Evolutionary conservation across 768 basidiomycete species (phyloP).

Genomic region (Termitomyces sp.): DNA sequence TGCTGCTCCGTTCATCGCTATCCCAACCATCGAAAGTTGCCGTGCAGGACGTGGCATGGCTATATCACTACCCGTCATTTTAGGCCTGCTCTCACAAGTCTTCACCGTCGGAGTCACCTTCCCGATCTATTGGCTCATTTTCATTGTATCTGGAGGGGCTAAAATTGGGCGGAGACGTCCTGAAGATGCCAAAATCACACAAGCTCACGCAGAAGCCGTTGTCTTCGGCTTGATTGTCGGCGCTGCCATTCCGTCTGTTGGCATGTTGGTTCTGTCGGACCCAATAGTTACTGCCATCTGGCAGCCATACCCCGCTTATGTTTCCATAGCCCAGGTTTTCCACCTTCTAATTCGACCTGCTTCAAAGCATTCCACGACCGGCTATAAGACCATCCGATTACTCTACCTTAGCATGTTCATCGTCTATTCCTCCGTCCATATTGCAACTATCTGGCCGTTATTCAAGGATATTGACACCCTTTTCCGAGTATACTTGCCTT

Average conservation of each 20-base stretch:
- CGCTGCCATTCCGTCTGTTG: slow-evolving; percentile 38
- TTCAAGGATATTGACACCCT: slow-evolving; percentile 24
- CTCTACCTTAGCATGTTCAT: slow-evolving; percentile 37
- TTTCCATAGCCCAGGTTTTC: slow-evolving; percentile 31
- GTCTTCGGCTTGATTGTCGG: slow-evolving; percentile 44
- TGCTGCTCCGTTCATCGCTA: slow-evolving; percentile 28
- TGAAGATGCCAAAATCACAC: slow-evolving; percentile 24
- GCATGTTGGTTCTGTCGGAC: slow-evolving; percentile 37
- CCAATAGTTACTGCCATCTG: slow-evolving; percentile 44
- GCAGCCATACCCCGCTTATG: slow-evolving; percentile 47
- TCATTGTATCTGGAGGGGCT: slow-evolving; percentile 34
- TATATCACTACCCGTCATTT: slow-evolving; percentile 35
- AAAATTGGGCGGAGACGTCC: slow-evolving; percentile 15
- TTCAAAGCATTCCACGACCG: slow-evolving; percentile 26
- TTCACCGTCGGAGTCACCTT: slow-evolving; percentile 36
- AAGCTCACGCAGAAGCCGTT: slow-evolving; percentile 45
- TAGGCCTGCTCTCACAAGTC: slow-evolving; percentile 36
- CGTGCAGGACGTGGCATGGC: slow-evolving; percentile 27
- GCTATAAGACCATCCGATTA: slow-evolving; percentile 28
- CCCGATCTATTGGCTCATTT: slow-evolving; percentile 43
- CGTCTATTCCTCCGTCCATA: slow-evolving; percentile 34
- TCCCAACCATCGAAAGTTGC: slow-evolving; percentile 40
- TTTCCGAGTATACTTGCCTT: slow-evolving; percentile 31
- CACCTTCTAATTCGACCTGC: slow-evolving; percentile 37
- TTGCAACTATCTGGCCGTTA: slow-evolving; percentile 32